Percentiles rank a stretch among this genome's conserved stretches.
Conservation (phyloP, 2,329 filamentous ascomycete genomes). For the Periconia sp. region DNA sequence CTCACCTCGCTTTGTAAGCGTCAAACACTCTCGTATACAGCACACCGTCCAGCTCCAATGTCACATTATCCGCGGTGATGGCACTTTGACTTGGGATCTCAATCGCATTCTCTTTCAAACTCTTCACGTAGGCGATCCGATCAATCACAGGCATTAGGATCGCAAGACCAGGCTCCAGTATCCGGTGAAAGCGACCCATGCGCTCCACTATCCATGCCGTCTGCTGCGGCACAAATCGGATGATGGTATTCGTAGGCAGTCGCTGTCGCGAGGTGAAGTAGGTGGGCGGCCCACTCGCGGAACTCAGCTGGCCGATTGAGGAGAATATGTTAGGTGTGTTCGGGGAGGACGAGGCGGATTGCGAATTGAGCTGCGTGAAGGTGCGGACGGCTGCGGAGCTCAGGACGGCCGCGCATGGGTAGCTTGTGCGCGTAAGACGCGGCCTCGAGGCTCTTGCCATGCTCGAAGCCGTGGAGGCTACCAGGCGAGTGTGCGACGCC, state of each 20-base stretch:
- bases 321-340: conserved; percentile 38
- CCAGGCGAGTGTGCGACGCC: conserved; percentile 43
- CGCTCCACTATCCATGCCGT: conserved; percentile 99
- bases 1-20: conserved; percentile 93
- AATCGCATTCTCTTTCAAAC: conserved; percentile 91
- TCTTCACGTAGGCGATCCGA: conserved; percentile 97
- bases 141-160: conserved; percentile 90
- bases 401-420: conserved; percentile 27
- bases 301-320: conserved; percentile 31
- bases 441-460: conserved; percentile 30
- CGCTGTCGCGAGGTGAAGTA: conserved; percentile 71
- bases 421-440: conserved; percentile 7
- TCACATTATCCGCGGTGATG: conserved; percentile 98
- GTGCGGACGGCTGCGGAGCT: conserved; percentile 24
- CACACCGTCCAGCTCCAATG: conserved; percentile 92
- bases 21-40: conserved; percentile 96
- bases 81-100: conserved; percentile 98
- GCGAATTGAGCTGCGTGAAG: conserved; percentile 40
- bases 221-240: conserved; percentile 98
- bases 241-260: conserved; percentile 89
- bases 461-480: conserved; percentile 35
- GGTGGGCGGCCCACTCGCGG: conserved; percentile 61
- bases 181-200: conserved; percentile 97
- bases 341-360: conserved; percentile 24
- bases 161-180: conserved; percentile 89